Conservation (phyloP, 345 rosid genomes). For the Boechera retrofracta region DNA sequence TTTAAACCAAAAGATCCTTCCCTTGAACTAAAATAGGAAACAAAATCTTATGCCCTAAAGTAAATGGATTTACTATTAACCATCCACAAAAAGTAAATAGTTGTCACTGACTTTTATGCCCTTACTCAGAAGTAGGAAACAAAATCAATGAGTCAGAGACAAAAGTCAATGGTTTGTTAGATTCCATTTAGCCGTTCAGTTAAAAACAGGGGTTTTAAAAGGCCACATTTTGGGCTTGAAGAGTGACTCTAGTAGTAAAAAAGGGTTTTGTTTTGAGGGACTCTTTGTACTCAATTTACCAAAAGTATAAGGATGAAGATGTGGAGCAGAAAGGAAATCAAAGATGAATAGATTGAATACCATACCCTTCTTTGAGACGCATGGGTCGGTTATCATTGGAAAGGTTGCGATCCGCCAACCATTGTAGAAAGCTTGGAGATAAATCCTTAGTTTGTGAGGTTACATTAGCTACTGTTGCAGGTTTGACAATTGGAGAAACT, state of each 20-base stretch:
- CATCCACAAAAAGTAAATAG: too few species aligned
- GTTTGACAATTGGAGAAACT: slow-evolving; percentile 80
- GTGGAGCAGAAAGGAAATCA: not conserved
- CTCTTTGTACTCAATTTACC: not conserved
- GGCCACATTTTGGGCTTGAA: not conserved
- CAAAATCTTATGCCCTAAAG: too few species aligned
- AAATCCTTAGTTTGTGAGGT: slow-evolving; percentile 62
- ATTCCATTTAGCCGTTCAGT: not conserved
- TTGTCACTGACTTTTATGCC: slow-evolving; percentile 19
- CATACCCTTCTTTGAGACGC: slow-evolving; percentile 95
- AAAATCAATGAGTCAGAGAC: not conserved
- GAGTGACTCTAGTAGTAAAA: not conserved
- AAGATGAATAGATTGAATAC: not conserved
- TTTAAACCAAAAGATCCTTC: slow-evolving; percentile 12
- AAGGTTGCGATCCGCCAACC: slow-evolving; percentile 81
- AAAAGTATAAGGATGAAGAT: not conserved
- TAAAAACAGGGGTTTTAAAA: not conserved
- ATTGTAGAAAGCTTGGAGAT: slow-evolving; percentile 76
- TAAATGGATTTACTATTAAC: too few species aligned
- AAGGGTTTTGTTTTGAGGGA: not conserved
- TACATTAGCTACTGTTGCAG: slow-evolving; percentile 70
- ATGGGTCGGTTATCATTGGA: slow-evolving; percentile 68
- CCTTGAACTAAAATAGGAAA: slow-evolving; percentile 11
- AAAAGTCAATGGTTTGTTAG: not conserved
- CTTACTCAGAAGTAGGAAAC: not conserved